phyloP scores from a whole-genome alignment of 2,329 filamentous ascomycete species.

The Colletotrichum liriopes region DNA sequence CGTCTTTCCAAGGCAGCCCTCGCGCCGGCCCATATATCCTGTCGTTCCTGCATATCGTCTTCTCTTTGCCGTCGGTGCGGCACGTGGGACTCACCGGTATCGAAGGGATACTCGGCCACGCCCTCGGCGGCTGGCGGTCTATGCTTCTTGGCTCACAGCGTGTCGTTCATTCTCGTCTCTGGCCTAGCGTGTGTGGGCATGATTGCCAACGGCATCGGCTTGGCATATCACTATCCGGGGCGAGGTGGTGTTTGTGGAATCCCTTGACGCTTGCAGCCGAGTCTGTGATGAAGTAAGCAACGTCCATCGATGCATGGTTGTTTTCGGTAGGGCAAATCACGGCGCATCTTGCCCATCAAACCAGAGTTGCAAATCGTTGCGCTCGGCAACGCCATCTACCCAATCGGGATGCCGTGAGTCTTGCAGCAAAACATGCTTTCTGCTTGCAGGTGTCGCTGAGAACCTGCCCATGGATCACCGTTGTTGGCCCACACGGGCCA shows the following conservation, averaged over 20 bases:
- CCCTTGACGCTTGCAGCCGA: too few species aligned
- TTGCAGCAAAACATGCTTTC: background rate
- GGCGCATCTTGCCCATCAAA: background rate
- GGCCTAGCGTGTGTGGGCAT: too few species aligned
- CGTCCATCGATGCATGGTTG: background rate
- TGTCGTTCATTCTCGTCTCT: too few species aligned
- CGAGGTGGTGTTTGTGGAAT: too few species aligned
- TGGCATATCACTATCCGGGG: too few species aligned
- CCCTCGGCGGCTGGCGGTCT: background rate
- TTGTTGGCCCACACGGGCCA: slow-evolving; percentile 24
- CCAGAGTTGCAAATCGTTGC: background rate
- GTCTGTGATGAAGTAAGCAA: too few species aligned
- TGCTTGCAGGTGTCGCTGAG: slow-evolving; percentile 8
- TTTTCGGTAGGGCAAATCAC: background rate
- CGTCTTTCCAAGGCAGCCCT: background rate
- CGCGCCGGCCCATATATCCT: slow-evolving; percentile 20
- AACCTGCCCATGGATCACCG: slow-evolving; percentile 14
- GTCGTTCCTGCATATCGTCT: slow-evolving; percentile 26
- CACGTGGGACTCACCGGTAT: background rate
- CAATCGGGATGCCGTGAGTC: background rate
- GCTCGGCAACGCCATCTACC: background rate
- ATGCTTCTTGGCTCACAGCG: background rate
- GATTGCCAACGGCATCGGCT: too few species aligned
- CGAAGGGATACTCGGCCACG: background rate
- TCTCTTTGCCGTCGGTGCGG: background rate